phyloP scores from a whole-genome alignment of 129 eudicot genomes.

The Helianthus annuus region DNA sequence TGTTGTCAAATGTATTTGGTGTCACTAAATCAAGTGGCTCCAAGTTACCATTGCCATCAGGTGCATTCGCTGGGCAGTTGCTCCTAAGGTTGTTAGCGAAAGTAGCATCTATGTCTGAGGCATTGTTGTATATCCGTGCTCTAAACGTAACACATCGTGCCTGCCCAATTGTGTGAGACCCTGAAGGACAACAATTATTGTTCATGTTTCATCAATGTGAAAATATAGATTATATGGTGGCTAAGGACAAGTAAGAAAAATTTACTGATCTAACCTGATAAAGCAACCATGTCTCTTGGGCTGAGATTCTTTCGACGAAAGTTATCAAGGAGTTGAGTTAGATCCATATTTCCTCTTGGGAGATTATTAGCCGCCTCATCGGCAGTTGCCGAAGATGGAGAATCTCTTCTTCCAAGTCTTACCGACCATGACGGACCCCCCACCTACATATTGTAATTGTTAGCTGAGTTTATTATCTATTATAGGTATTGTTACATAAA shows the following conservation, averaged over 20 bases:
- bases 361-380: constrained; percentile 40
- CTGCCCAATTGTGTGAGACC: constrained; percentile 68
- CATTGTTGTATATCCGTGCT: constrained; percentile 49
- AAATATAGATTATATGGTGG: neutral
- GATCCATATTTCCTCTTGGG: constrained; percentile 39
- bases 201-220: neutral
- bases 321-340: constrained; percentile 43
- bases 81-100: constrained; percentile 46
- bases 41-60: constrained; percentile 44
- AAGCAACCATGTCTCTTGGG: constrained; percentile 61
- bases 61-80: constrained; percentile 36
- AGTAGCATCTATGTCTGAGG: constrained; percentile 50
- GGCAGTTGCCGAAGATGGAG: constrained; percentile 42
- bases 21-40: constrained; percentile 68
- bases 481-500: neutral
- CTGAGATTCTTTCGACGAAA: constrained; percentile 46
- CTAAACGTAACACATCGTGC: constrained; percentile 53
- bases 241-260: neutral
- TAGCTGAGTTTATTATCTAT: neutral
- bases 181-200: constrained; percentile 20
- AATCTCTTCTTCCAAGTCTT: constrained; percentile 57
- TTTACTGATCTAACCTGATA: constrained; percentile 40
- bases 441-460: neutral
- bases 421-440: constrained; percentile 73
- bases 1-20: constrained; percentile 60